Evolutionary conservation across 805 yeast genomes (phyloP), one percentile per base, ranked within the genome.

Genomic region (Ogataea trehalophila): DNA sequence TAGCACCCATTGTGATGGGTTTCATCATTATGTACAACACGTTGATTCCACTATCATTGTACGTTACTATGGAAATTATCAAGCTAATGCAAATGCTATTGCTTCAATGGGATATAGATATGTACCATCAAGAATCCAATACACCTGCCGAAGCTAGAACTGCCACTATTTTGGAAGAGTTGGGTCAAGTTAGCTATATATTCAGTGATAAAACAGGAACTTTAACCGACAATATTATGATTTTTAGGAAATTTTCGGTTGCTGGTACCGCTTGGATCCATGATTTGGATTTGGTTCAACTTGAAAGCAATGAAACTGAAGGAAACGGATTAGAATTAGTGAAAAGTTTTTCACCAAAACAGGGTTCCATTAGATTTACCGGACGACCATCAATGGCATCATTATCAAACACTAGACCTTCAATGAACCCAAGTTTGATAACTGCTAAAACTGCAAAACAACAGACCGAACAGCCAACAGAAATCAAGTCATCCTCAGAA

Each of bases 191-290:
- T 1, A 85, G 96, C 42, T 91, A 92, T 61, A 77, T 94, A 3
- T 94, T 94, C 64, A 87, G 96, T 50, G 99, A 94, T 67, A 94
- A 94, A 65, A 94, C 99, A 0, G 99, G 99, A 9, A 94, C 99
- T 0, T 74, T 94, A 51, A 94, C 99, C 0, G 98, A 94, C 58
- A 94, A 94, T 62, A 70, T 83, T 57, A 94, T 94, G 99, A 70
- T 92, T 26, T 94, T 94, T 65, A 75, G 97, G 41, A 91, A 91
- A 60, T 78, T 92, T 55, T 80, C 95, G 9, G 83, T 94, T 5
- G 84, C 86, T 45, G 99, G 99, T 2, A 75, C 84, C 3, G 81
- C 95, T 5, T 94, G 97, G 97, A 60, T 81, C 9, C 99, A 94
- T 65, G 90, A 85, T 51, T 64, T 80, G 26, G 89, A 81, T 55